These are phyloP conservation scores for Cutaneotrichosporon cutaneum DNA, from an alignment of 1,284 basidiomycete species.

Conservation along the genomic window DNA sequence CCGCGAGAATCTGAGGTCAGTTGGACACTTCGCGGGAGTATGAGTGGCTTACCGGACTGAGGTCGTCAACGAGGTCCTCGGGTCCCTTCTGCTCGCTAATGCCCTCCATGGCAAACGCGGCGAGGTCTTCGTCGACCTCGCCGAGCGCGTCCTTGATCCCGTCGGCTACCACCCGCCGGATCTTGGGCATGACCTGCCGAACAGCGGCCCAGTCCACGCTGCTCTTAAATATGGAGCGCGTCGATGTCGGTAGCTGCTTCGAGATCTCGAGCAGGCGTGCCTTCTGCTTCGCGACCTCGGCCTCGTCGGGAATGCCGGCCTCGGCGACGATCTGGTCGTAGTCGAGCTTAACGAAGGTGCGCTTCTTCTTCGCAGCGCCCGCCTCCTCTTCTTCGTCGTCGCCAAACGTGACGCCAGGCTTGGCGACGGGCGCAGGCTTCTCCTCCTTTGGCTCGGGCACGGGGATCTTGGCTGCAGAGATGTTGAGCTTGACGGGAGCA, in stretches of 20 bases:
- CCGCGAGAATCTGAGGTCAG: constrained; percentile 70
- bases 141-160: constrained; percentile 80
- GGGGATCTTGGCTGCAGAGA: constrained; percentile 50
- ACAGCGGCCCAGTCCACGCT: constrained; percentile 84
- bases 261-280: constrained; percentile 74
- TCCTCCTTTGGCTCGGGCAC: constrained; percentile 26
- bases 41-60: constrained; percentile 71
- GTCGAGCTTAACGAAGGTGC: constrained; percentile 78
- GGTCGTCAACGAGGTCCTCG: constrained; percentile 74
- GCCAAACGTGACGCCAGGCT: constrained; percentile 59
- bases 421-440: constrained; percentile 51
- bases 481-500: constrained; percentile 77
- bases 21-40: neutral
- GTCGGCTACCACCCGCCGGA: constrained; percentile 72
- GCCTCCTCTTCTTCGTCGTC: constrained; percentile 76
- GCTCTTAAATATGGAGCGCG: constrained; percentile 70
- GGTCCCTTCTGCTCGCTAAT: constrained; percentile 79
- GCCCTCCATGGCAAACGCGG: constrained; percentile 85
- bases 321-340: constrained; percentile 54
- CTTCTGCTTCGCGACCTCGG: constrained; percentile 62
- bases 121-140: constrained; percentile 69
- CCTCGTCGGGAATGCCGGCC: constrained; percentile 15
- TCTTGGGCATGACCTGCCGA: constrained; percentile 73
- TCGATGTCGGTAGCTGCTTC: constrained; percentile 66
- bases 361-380: constrained; percentile 69